These are phyloP conservation scores for Curvularia sp. DNA, from an alignment of 2,329 filamentous ascomycete genomes.

Conservation along the genomic window DNA sequence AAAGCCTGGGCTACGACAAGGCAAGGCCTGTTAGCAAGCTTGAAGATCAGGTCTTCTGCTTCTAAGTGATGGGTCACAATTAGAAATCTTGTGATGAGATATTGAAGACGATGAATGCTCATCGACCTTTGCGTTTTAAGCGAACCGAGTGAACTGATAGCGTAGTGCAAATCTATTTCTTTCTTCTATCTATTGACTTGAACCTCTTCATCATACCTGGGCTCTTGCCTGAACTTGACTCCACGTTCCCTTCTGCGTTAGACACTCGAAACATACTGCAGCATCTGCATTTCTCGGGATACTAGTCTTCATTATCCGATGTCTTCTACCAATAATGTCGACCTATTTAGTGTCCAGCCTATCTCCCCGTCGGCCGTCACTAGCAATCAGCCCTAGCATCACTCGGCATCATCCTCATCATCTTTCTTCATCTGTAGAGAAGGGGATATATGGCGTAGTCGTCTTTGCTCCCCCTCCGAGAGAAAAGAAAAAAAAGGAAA, in stretches of 20 bases:
- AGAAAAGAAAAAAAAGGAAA: not conserved
- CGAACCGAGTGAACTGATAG: not conserved
- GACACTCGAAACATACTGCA: not conserved
- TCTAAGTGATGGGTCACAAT: conserved; percentile 60
- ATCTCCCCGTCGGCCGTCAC: too few relatives aligned
- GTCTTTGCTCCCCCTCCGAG: not conserved
- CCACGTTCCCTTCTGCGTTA: not conserved
- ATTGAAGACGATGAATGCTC: not conserved
- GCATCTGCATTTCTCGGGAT: not conserved
- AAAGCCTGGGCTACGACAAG: conserved; percentile 89
- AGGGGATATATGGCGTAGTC: too few relatives aligned
- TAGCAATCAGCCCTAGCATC: not conserved
- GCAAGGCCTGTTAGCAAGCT: conserved; percentile 95
- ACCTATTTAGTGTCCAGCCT: too few relatives aligned
- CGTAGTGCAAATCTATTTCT: not conserved
- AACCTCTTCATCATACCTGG: not conserved
- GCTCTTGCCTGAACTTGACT: not conserved
- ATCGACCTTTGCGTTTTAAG: not conserved
- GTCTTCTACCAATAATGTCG: not conserved
- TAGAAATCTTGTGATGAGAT: not conserved
- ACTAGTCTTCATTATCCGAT: not conserved
- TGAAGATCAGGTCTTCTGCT: conserved; percentile 97
- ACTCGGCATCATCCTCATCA: too few relatives aligned
- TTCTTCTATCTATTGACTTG: not conserved
- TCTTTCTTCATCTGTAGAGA: too few relatives aligned